Conservation (phyloP, 2,329 filamentous ascomycete species). For the Alternaria arbusti region DNA sequence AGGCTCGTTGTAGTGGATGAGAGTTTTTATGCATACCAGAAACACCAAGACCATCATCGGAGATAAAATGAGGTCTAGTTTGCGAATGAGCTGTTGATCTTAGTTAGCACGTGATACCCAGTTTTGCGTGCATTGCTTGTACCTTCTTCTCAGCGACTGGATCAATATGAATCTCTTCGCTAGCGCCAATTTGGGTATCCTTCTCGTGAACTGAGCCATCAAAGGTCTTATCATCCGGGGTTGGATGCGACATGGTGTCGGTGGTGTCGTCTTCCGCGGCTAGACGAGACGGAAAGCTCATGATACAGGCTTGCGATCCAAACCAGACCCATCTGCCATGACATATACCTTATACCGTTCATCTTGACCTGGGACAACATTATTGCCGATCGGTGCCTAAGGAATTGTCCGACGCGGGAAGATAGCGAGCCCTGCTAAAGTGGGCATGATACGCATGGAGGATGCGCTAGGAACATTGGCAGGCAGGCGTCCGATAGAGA, state of each 20-base stretch:
- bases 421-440: background rate
- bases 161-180: slow-evolving; percentile 44
- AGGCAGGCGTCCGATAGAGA: background rate
- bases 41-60: slow-evolving; percentile 63
- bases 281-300: background rate
- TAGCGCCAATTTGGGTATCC: slow-evolving; percentile 9
- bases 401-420: slow-evolving; percentile 9
- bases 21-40: slow-evolving; percentile 38
- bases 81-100: slow-evolving; percentile 51
- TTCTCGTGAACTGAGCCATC: slow-evolving; percentile 16
- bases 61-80: slow-evolving; percentile 55
- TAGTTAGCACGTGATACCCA: background rate
- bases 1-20: background rate
- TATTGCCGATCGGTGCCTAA: slow-evolving; percentile 11
- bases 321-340: background rate
- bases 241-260: slow-evolving; percentile 9
- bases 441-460: background rate
- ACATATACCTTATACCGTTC: background rate
- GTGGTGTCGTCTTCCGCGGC: background rate
- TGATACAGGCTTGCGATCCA: background rate
- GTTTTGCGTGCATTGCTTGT: background rate
- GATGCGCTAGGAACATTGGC: background rate
- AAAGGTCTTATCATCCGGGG: slow-evolving; percentile 9
- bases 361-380: background rate
- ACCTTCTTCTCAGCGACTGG: slow-evolving; percentile 49